Evolutionary conservation across 768 basidiomycete genomes (phyloP).

Genomic region (Russula vinacea): DNA sequence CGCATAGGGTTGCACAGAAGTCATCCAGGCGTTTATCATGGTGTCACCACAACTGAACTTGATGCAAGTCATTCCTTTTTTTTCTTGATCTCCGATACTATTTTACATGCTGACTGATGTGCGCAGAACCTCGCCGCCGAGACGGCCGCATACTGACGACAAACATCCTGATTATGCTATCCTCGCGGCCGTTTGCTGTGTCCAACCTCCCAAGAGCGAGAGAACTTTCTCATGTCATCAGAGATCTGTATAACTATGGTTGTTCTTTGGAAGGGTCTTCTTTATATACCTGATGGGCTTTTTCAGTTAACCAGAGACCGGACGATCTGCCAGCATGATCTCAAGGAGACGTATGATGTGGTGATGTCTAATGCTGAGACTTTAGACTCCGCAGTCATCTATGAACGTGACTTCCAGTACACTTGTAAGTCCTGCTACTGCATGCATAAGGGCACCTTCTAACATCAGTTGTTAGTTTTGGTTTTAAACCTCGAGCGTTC

Average conservation of each 20-base stretch:
- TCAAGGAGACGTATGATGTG: conserved; percentile 80
- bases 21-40: conserved; percentile 92
- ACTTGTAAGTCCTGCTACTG: conserved; percentile 59
- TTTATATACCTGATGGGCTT: not conserved
- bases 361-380: conserved; percentile 76
- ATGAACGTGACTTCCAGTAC: conserved; percentile 97
- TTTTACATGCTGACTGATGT: conserved; percentile 3
- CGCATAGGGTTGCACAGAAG: conserved; percentile 76
- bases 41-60: conserved; percentile 95
- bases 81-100: no score
- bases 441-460: conserved; percentile 5
- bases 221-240: conserved; percentile 92
- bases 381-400: conserved; percentile 94
- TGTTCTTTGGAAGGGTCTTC: not conserved
- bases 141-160: conserved; percentile 97
- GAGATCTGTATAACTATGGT: conserved; percentile 89
- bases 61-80: conserved; percentile 61
- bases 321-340: conserved; percentile 83
- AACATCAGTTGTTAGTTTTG: conserved; percentile 57
- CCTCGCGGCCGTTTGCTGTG: conserved; percentile 96
- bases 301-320: conserved; percentile 89
- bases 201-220: conserved; percentile 99
- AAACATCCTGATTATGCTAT: conserved; percentile 96
- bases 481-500: conserved; percentile 99
- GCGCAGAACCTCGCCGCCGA: conserved; percentile 89